phyloP scores from a whole-genome alignment of 2,329 filamentous ascomycete species.

The Colletotrichum coccodes region DNA sequence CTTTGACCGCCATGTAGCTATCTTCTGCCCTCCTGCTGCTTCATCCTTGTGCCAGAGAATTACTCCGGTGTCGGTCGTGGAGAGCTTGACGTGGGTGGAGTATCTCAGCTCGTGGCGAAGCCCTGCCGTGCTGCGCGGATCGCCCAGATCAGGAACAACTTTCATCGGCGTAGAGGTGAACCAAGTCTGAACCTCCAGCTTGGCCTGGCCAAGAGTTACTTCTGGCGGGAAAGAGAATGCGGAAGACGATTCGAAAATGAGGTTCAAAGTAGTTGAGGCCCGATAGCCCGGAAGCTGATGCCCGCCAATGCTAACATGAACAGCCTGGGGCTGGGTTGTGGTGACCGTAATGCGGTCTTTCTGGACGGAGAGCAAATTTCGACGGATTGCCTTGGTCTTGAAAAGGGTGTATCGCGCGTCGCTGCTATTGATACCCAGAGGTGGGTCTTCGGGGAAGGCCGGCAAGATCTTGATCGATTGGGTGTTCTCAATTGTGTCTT shows the following conservation, averaged over 20 bases:
- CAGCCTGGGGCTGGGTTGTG: constrained; percentile 56
- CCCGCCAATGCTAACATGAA: constrained; percentile 60
- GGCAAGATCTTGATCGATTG: constrained; percentile 63
- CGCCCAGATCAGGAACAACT: constrained; percentile 60
- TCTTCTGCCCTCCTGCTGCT: constrained; percentile 36
- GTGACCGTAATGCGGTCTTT: constrained; percentile 58
- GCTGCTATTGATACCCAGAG: constrained; percentile 56
- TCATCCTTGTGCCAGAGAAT: constrained; percentile 54
- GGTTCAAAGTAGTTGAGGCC: constrained; percentile 53
- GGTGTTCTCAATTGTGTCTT: constrained; percentile 51
- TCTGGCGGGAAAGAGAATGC: constrained; percentile 56
- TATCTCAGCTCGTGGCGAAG: constrained; percentile 52
- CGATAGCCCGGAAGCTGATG: constrained; percentile 51
- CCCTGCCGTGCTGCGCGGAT: constrained; percentile 49
- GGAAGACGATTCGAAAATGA: constrained; percentile 57
- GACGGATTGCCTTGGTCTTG: constrained; percentile 63
- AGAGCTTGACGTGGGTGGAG: constrained; percentile 54
- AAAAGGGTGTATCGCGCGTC: constrained; percentile 61
- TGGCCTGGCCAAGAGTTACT: constrained; percentile 58
- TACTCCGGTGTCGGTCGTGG: constrained; percentile 44
- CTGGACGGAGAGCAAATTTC: constrained; percentile 61
- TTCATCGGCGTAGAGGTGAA: constrained; percentile 58
- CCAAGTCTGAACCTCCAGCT: constrained; percentile 62
- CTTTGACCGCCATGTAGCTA: constrained; percentile 17
- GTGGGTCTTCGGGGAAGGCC: constrained; percentile 57